phyloP scores from a whole-genome alignment of 2,329 filamentous ascomycete genomes.

The Sclerotinia minor region DNA sequence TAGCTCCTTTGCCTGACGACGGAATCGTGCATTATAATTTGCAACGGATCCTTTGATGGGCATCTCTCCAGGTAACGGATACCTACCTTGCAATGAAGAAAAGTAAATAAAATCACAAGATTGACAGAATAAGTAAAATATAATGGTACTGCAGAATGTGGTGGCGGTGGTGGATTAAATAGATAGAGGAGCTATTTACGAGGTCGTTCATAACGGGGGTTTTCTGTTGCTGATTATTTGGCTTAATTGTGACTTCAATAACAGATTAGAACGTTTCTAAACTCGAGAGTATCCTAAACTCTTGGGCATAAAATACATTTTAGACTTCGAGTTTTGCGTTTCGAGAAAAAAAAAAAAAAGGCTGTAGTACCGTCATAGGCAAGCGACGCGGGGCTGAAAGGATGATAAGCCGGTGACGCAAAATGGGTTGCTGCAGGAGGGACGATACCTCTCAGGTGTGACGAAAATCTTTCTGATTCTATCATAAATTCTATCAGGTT shows the following conservation, averaged over 20 bases:
- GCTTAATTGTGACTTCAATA: background rate
- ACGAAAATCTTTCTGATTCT: background rate
- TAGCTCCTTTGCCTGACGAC: background rate
- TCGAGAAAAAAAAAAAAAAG: background rate
- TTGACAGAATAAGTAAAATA: background rate
- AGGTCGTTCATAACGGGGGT: background rate
- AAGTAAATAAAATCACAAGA: background rate
- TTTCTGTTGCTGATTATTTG: background rate
- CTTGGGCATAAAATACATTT: background rate
- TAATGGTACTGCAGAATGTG: background rate
- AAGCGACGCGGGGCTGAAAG: background rate
- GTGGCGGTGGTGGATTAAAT: background rate
- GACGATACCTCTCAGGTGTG: background rate
- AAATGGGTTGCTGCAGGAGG: slow-evolving; percentile 8
- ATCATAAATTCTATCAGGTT: slow-evolving; percentile 12
- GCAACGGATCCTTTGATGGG: background rate
- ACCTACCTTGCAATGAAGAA: background rate
- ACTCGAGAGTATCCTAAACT: background rate
- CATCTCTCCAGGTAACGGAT: background rate
- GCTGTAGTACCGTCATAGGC: background rate
- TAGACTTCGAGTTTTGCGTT: background rate
- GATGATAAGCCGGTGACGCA: background rate
- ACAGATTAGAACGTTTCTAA: background rate
- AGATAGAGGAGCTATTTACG: background rate
- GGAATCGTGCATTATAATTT: background rate